Evolutionary conservation across 257 asterid genomes (phyloP).

Genomic region (Galeopsis tetrahit): DNA sequence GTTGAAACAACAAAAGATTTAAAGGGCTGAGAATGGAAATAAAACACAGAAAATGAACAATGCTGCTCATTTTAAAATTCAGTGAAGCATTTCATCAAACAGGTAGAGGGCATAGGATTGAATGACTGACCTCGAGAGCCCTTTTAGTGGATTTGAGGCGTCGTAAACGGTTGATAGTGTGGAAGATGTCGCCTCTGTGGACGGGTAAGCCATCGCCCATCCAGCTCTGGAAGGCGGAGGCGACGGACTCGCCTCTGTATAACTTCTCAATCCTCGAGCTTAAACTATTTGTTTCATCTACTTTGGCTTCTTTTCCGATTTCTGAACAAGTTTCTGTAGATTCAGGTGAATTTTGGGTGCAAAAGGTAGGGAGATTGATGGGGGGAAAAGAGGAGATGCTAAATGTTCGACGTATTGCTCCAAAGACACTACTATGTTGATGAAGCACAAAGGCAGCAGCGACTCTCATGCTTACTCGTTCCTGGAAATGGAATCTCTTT

Average conservation of each 20-base stretch:
- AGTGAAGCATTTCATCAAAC: conserved; percentile 52
- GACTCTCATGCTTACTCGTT: conserved; percentile 46
- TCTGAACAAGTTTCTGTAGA: conserved; percentile 30
- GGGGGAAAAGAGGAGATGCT: conserved; percentile 31
- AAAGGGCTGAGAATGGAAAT: not conserved
- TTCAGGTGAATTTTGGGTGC: conserved; percentile 41
- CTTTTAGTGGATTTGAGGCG: conserved; percentile 64
- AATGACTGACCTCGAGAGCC: conserved; percentile 72
- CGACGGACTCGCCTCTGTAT: conserved; percentile 55
- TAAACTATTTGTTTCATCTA: conserved; percentile 48
- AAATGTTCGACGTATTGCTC: conserved; percentile 57
- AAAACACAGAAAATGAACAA: not conserved
- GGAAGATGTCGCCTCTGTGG: conserved; percentile 77
- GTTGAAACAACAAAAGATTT: not conserved
- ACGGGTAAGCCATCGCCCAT: conserved; percentile 94
- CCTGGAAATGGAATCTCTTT: no score
- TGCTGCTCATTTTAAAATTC: not conserved
- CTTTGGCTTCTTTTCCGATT: conserved; percentile 38
- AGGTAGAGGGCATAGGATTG: conserved; percentile 32
- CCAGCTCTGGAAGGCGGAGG: conserved; percentile 85
- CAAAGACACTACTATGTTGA: conserved; percentile 36
- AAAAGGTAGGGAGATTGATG: conserved; percentile 36
- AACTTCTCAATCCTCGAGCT: conserved; percentile 74
- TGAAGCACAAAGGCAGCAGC: conserved; percentile 37
- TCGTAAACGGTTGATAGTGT: conserved; percentile 75